phyloP scores from a whole-genome alignment of 768 basidiomycete genomes.

The Tephrocybe sp. region DNA sequence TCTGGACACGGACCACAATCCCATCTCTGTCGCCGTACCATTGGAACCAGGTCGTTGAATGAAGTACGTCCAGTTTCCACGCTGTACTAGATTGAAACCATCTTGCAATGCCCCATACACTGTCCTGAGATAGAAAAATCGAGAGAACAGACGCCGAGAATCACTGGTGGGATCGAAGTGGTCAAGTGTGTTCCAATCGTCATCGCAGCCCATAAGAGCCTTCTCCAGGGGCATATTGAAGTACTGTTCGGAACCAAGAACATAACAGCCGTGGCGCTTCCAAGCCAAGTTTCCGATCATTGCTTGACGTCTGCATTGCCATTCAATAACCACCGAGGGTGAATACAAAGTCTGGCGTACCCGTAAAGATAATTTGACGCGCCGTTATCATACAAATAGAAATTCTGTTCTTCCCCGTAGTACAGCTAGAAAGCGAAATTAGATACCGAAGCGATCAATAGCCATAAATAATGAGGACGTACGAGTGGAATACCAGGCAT shows the following conservation, averaged over 20 bases:
- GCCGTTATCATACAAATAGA: constrained; percentile 86
- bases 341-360: constrained; percentile 35
- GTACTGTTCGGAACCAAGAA: constrained; percentile 87
- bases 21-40: constrained; percentile 77
- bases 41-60: constrained; percentile 88
- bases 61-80: constrained; percentile 81
- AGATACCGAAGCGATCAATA: not conserved
- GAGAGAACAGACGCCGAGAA: constrained; percentile 69
- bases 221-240: constrained; percentile 90
- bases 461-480: constrained; percentile 18
- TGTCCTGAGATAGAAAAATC: constrained; percentile 69
- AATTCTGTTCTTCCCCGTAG: constrained; percentile 92
- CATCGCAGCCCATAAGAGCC: constrained; percentile 77
- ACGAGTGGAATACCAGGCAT: constrained; percentile 89
- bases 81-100: constrained; percentile 81
- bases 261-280: constrained; percentile 93
- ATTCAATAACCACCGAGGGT: not conserved
- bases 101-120: constrained; percentile 79
- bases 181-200: constrained; percentile 91
- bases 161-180: constrained; percentile 92
- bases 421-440: constrained; percentile 47
- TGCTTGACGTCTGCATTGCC: constrained; percentile 72
- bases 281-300: constrained; percentile 86
- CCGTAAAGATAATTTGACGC: constrained; percentile 92
- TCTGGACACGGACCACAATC: constrained; percentile 82